These are phyloP conservation scores for Zygoascus biomembranicola DNA, from an alignment of 805 yeast species.

Conservation along the genomic window DNA sequence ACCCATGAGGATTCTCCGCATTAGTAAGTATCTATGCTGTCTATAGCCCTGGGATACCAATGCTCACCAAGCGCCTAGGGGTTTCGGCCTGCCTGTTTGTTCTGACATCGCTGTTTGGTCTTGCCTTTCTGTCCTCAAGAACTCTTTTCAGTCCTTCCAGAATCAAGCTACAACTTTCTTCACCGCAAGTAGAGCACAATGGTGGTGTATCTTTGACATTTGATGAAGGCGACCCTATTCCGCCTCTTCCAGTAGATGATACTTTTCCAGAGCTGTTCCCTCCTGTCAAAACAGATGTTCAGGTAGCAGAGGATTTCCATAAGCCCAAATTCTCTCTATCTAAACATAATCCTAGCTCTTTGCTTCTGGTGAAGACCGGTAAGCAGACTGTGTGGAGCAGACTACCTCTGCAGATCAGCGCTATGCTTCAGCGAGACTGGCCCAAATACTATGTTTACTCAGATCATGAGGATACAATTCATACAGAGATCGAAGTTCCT, in stretches of 20 bases:
- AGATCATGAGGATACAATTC: conserved; percentile 8
- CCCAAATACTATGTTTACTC: background rate
- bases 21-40: background rate
- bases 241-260: no score
- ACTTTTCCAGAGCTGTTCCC: background rate
- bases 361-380: conserved; percentile 32
- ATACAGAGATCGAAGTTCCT: conserved; percentile 15
- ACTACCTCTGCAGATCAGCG: conserved; percentile 20
- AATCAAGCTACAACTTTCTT: no score
- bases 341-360: conserved; percentile 7
- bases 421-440: background rate
- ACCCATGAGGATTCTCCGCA: background rate
- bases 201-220: no score
- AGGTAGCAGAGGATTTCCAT: background rate
- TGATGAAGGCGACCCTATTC: no score
- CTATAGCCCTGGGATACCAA: background rate
- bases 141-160: no score
- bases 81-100: background rate
- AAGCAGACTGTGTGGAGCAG: conserved; percentile 29
- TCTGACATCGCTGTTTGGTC: no score
- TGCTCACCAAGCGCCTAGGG: background rate
- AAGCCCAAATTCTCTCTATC: background rate
- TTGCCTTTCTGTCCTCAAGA: no score
- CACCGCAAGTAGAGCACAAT: no score
- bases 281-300: background rate